Conservation (phyloP, 139 green algal genomes). For the Ettlia oleoabundans region DNA sequence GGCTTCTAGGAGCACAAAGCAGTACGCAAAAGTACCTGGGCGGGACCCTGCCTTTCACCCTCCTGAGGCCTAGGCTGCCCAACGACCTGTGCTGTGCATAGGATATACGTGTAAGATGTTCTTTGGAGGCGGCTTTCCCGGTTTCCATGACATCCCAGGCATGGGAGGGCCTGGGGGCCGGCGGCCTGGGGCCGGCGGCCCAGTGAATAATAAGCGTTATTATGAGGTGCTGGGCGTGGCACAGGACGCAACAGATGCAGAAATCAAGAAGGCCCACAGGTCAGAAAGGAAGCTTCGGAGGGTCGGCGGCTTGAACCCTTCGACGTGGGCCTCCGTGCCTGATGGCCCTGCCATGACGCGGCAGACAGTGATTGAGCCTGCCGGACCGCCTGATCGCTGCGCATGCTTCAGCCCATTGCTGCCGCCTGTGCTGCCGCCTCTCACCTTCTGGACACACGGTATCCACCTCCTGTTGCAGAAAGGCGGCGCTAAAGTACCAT, state of each 20-base stretch:
- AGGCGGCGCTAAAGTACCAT: slow-evolving; percentile 87
- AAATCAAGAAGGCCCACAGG: slow-evolving; percentile 90
- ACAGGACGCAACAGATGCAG: slow-evolving; percentile 70
- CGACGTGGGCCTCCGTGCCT: neutral
- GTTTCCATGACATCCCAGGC: slow-evolving; percentile 50
- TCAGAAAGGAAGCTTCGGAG: neutral
- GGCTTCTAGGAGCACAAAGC: too few relatives aligned
- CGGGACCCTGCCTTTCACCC: too few relatives aligned
- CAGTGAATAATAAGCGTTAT: slow-evolving; percentile 70
- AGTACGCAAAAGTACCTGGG: too few relatives aligned
- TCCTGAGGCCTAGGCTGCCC: too few relatives aligned
- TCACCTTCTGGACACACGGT: neutral
- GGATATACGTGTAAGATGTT: too few relatives aligned
- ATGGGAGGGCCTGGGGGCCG: slow-evolving; percentile 36
- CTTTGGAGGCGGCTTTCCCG: slow-evolving; percentile 49
- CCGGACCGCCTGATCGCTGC: neutral
- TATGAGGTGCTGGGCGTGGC: slow-evolving; percentile 94
- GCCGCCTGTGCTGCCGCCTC: neutral
- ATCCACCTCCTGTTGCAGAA: slow-evolving; percentile 44
- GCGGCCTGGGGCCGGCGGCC: slow-evolving; percentile 12
- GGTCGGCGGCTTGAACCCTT: neutral
- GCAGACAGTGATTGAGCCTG: neutral
- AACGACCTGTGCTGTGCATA: too few relatives aligned
- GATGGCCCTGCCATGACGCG: neutral
- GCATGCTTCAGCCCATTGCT: neutral